Base-by-base conservation (phyloP, 352 stramenopile genomes). In the Phytophthora macrochlamydospora region DNA sequence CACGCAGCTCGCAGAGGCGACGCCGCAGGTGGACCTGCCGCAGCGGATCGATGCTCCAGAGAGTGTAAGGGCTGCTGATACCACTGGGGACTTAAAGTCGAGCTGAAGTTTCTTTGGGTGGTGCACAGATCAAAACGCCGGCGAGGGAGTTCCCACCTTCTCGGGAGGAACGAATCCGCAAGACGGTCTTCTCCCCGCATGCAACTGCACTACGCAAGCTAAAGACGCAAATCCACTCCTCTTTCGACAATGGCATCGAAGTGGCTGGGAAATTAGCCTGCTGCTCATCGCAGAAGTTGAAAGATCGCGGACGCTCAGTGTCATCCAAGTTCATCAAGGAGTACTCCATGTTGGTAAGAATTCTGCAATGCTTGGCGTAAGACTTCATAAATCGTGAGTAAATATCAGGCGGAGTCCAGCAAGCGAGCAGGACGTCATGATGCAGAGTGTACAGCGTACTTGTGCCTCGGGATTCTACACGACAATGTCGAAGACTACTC, bases 401-500 rank as follows among this genome's bases (percentile, higher is more conserved):
- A 24, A 24, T 29, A 4, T 9, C 28, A 87, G 78, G 86, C 81
- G 1, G 85, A 91, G 51, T 97, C 89, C 0, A 95, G 87, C 69
- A 95, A 96, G 62, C 81, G 90, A 13, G 84, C 89, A 6, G 85
- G 87, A 13, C 79, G 87, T 14, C 81, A 91, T 48, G 87, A 97
- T 53, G 87, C 87, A 12, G 90, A 97, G 55, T 94, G 85, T 35
- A 79, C 86, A 1, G 86, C 90, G 1, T 86, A 96, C 60, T 79
- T 95, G 37, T 94, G 85, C 51, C 80, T 95, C 11, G 90, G 87
- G 0, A 92, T 97, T 53, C 84, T 92, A 35, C 81, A 96, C 59
- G 90, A 97, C 75, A 97, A 96, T 42, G 80, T 94, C 28, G 81
- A 92, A 42, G 86, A 96, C 32, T 95, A 92, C 51, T 64, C 67